Evolutionary conservation across 805 yeast genomes (phyloP).

Genomic region (Cyberlindnera xylosilytica): DNA sequence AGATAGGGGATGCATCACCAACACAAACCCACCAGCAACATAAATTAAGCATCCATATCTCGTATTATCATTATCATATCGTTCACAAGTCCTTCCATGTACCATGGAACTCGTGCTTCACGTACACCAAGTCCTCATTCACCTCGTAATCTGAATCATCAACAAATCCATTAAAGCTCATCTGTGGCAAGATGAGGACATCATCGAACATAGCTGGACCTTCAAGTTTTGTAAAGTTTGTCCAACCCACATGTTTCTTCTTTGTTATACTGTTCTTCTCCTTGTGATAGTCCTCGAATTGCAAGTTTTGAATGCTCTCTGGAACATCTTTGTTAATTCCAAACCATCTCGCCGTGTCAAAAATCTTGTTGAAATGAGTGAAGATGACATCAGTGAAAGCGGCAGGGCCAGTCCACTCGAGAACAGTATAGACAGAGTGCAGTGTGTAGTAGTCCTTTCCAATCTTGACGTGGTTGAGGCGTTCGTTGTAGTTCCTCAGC

Average conservation of each 20-base stretch:
- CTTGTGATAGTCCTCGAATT: constrained; percentile 13
- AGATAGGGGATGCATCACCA: no score
- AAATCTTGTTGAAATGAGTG: constrained; percentile 40
- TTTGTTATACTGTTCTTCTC: constrained; percentile 14
- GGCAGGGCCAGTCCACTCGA: constrained; percentile 56
- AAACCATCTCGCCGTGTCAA: neutral
- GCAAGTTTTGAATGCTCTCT: constrained; percentile 21
- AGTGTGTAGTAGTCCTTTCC: constrained; percentile 34
- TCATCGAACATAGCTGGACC: constrained; percentile 21
- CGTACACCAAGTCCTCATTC: constrained; percentile 10
- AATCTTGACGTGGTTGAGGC: constrained; percentile 29
- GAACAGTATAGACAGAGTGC: constrained; percentile 58
- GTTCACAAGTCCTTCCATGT: constrained; percentile 20
- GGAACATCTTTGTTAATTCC: constrained; percentile 32
- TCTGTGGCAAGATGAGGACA: constrained; percentile 20
- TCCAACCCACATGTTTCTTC: constrained; percentile 19
- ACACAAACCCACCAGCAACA: no score
- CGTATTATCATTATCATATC: neutral
- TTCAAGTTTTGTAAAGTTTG: constrained; percentile 17
- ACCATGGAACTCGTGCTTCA: constrained; percentile 23
- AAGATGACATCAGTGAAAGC: constrained; percentile 48
- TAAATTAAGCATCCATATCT: neutral
- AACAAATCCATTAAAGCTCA: constrained; percentile 21
- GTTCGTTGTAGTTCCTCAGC: constrained; percentile 36
- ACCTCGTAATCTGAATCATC: constrained; percentile 8